A percentile compares a stretch with the other conserved stretches of the same genome.
These are phyloP conservation scores for Cadophora sp. DNA, from an alignment of 2,329 filamentous ascomycete species.

Conservation along the genomic window DNA sequence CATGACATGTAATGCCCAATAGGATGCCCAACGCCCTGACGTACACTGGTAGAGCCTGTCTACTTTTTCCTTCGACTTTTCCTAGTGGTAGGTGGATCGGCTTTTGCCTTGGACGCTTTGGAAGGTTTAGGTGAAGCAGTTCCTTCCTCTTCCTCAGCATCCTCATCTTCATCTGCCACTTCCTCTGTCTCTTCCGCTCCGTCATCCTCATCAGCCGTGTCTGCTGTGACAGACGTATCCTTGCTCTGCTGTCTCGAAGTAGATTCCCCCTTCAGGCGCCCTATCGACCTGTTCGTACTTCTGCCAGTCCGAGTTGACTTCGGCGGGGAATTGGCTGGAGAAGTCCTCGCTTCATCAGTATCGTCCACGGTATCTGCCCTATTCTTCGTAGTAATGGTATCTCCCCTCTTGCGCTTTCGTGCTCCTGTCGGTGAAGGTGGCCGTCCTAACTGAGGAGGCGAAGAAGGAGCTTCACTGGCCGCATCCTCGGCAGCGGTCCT, in stretches of 20 bases:
- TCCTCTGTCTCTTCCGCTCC: slow-evolving; percentile 45
- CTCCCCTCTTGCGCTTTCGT: slow-evolving; percentile 45
- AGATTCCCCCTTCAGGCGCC: slow-evolving; percentile 49
- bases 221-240: slow-evolving; percentile 35
- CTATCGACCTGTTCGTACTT: slow-evolving; percentile 50
- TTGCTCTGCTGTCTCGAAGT: slow-evolving; percentile 45
- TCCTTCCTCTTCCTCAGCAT: slow-evolving; percentile 43
- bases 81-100: slow-evolving; percentile 32
- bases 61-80: slow-evolving; percentile 43
- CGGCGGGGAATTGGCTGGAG: slow-evolving; percentile 50
- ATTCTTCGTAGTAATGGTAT: slow-evolving; percentile 43
- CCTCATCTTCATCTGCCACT: slow-evolving; percentile 47
- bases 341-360: slow-evolving; percentile 54
- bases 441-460: slow-evolving; percentile 40
- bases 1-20: slow-evolving; percentile 4
- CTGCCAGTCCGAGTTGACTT: slow-evolving; percentile 46
- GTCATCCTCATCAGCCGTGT: slow-evolving; percentile 44
- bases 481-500: slow-evolving; percentile 11
- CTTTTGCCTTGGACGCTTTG: slow-evolving; percentile 36
- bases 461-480: slow-evolving; percentile 45
- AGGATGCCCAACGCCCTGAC: background rate
- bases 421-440: slow-evolving; percentile 34
- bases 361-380: slow-evolving; percentile 59
- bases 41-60: slow-evolving; percentile 1
- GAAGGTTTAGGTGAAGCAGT: slow-evolving; percentile 39